A percentile compares a stretch with the other conserved stretches of the same genome.
Conservation (phyloP, 129 eudicot species). For the Flaveria linearis region DNA sequence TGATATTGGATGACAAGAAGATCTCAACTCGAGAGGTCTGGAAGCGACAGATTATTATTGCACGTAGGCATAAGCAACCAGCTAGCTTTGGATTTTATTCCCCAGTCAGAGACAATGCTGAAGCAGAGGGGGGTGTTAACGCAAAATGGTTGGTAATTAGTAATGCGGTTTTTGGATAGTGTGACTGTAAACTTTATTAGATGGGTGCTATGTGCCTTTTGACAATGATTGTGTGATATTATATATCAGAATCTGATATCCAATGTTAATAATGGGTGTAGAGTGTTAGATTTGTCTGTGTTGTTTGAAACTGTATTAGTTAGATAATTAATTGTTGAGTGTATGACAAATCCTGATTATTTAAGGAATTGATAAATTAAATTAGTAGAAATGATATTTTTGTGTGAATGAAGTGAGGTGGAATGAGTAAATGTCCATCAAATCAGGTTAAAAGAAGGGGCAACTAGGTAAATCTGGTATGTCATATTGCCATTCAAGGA, state of each 20-base stretch:
- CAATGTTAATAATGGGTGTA: neutral
- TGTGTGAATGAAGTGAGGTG: slow-evolving; percentile 1
- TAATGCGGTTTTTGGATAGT: neutral
- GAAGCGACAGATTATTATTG: slow-evolving; percentile 77
- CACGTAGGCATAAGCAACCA: slow-evolving; percentile 82
- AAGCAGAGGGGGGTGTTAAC: slow-evolving; percentile 46
- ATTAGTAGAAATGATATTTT: neutral
- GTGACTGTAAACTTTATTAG: neutral
- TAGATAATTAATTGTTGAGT: neutral
- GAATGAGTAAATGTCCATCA: neutral
- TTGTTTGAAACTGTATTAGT: neutral
- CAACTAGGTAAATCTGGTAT: neutral
- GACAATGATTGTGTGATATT: neutral
- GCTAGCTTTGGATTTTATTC: slow-evolving; percentile 96
- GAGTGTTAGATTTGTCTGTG: neutral
- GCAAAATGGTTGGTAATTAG: slow-evolving; percentile 55
- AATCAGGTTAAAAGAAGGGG: neutral
- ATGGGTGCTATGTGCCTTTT: neutral
- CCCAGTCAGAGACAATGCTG: slow-evolving; percentile 66
- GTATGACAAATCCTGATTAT: neutral
- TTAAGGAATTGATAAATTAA: neutral
- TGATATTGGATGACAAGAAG: slow-evolving; percentile 65
- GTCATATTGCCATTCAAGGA: neutral
- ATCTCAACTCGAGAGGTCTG: slow-evolving; percentile 78
- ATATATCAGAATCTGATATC: neutral